Evolutionary conservation across 352 stramenopile genomes (phyloP).

Genomic region (Phytophthora meadii): DNA sequence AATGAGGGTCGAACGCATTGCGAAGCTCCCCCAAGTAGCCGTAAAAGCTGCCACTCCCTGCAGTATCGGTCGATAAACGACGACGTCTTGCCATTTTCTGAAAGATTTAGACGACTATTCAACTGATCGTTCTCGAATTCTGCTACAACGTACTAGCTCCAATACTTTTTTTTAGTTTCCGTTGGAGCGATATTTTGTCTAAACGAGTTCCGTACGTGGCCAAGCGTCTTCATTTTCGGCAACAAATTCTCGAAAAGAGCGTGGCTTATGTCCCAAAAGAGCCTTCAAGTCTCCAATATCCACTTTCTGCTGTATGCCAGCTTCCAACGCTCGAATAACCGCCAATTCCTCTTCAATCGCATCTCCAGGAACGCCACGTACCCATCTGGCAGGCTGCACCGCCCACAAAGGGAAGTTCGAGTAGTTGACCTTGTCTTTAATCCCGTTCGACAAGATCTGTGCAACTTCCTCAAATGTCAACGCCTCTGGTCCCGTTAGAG

Average conservation of each 20-base stretch:
- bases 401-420: slow-evolving; percentile 80
- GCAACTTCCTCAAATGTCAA: slow-evolving; percentile 62
- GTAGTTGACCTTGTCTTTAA: slow-evolving; percentile 57
- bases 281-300: slow-evolving; percentile 39
- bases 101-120: neutral
- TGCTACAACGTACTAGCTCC: too few species aligned
- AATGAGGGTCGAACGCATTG: slow-evolving; percentile 64
- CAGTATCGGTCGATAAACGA: neutral
- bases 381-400: slow-evolving; percentile 77
- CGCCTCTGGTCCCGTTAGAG: slow-evolving; percentile 63
- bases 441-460: slow-evolving; percentile 44
- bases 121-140: too few species aligned
- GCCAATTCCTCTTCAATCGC: slow-evolving; percentile 65
- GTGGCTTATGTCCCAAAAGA: slow-evolving; percentile 44
- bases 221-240: slow-evolving; percentile 50
- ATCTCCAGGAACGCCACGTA: slow-evolving; percentile 68
- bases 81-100: neutral
- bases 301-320: slow-evolving; percentile 46
- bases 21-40: slow-evolving; percentile 35
- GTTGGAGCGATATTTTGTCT: neutral
- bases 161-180: too few species aligned
- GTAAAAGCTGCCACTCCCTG: slow-evolving; percentile 18
- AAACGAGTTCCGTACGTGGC: slow-evolving; percentile 34
- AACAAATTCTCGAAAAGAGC: slow-evolving; percentile 58
- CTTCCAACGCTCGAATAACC: slow-evolving; percentile 52